Conservation (phyloP, 2,329 filamentous ascomycete genomes). For the Xylariaceae sp. region DNA sequence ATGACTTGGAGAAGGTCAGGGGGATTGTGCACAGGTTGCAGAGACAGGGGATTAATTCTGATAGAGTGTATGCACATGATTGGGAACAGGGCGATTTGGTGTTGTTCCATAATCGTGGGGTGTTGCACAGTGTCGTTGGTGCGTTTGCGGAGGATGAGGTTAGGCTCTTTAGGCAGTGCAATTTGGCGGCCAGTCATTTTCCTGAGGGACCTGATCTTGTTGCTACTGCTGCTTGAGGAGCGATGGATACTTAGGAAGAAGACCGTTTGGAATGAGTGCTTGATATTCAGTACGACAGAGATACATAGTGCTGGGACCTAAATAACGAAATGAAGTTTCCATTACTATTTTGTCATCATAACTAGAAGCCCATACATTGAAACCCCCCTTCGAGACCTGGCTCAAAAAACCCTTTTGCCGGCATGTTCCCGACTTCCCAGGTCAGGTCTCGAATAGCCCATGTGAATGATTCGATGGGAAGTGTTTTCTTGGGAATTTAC, state of each 20-base stretch:
- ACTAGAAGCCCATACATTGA: too few species aligned
- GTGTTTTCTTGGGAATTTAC: too few species aligned
- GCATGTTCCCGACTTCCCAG: too few species aligned
- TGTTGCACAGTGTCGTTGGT: conserved; percentile 73
- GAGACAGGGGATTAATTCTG: conserved; percentile 67
- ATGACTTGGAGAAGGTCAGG: conserved; percentile 63
- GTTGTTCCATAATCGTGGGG: conserved; percentile 74
- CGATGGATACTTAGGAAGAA: background rate
- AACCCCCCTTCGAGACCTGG: too few species aligned
- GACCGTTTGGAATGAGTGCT: background rate
- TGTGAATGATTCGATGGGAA: too few species aligned
- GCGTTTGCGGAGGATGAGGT: conserved; percentile 73
- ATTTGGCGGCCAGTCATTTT: conserved; percentile 64
- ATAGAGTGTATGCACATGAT: conserved; percentile 69
- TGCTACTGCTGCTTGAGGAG: conserved; percentile 2
- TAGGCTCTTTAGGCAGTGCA: conserved; percentile 74
- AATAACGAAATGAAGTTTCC: too few species aligned
- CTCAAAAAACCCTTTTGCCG: too few species aligned
- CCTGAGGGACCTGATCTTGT: conserved; percentile 46
- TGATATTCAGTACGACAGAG: too few species aligned
- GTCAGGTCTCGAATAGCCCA: too few species aligned
- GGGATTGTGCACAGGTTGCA: conserved; percentile 69
- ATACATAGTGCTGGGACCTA: too few species aligned
- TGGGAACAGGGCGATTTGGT: conserved; percentile 77
- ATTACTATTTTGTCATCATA: too few species aligned